These are phyloP conservation scores for Aspergillus sp. DNA, from an alignment of 2,329 filamentous ascomycete genomes.

Conservation along the genomic window DNA sequence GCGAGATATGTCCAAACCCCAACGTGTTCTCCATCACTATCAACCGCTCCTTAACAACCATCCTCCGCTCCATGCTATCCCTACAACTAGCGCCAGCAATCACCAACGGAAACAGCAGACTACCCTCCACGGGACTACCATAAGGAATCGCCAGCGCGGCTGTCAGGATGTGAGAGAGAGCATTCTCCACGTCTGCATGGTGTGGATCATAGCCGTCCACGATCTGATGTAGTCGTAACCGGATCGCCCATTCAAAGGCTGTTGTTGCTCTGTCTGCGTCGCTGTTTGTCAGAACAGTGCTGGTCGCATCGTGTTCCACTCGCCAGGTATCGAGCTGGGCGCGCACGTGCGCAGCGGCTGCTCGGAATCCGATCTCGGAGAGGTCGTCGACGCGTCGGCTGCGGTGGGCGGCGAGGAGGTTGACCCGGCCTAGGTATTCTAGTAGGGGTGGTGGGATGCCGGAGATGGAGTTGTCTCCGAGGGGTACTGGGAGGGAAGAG, in stretches of 20 bases:
- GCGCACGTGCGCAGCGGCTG: conserved; percentile 35
- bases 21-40: conserved; percentile 50
- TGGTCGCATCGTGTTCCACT: conserved; percentile 28
- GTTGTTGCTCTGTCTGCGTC: conserved; percentile 40
- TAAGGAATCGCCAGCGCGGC: conserved; percentile 45
- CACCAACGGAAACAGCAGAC: conserved; percentile 46
- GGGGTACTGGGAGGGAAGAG: neutral
- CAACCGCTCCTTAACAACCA: conserved; percentile 44
- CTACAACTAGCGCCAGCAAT: conserved; percentile 45
- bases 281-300: conserved; percentile 10
- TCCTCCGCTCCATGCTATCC: conserved; percentile 35
- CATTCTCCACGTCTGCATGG: conserved; percentile 36
- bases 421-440: conserved; percentile 31
- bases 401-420: conserved; percentile 31
- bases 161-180: conserved; percentile 40
- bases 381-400: conserved; percentile 30
- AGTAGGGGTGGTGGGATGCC: conserved; percentile 25
- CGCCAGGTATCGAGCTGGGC: conserved; percentile 44
- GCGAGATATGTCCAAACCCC: conserved; percentile 48
- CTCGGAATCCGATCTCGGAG: conserved; percentile 34
- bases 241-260: conserved; percentile 47
- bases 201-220: conserved; percentile 45
- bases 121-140: conserved; percentile 45
- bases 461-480: conserved; percentile 19
- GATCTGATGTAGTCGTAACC: conserved; percentile 47